Conservation (phyloP, 768 basidiomycete genomes). For the Boletus rufocinnamomeus region DNA sequence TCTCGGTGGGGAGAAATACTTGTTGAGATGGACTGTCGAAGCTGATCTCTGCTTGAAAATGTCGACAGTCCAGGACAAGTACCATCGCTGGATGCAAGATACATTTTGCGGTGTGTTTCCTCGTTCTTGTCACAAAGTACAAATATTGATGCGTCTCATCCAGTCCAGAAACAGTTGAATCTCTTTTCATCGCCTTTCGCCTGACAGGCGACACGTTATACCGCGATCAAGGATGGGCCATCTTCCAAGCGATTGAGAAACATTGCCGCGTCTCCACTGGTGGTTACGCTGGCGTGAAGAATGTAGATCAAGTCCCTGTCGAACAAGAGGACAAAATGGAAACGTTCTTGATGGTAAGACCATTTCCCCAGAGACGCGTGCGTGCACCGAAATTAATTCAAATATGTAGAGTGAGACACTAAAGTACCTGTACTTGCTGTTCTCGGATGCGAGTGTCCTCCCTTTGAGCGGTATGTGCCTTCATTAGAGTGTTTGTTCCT, state of each 20-base stretch:
- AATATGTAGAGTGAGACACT: constrained; percentile 74
- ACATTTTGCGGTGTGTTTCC: constrained; percentile 76
- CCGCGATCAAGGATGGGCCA: constrained; percentile 82
- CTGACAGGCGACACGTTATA: constrained; percentile 83
- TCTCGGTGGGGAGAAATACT: constrained; percentile 46
- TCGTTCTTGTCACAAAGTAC: background rate
- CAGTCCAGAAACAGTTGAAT: constrained; percentile 93
- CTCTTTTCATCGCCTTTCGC: constrained; percentile 89
- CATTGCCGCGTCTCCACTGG: constrained; percentile 77
- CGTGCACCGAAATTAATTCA: background rate
- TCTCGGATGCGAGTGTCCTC: constrained; percentile 70
- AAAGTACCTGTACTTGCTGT: constrained; percentile 89
- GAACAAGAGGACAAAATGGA: constrained; percentile 89
- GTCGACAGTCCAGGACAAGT: constrained; percentile 24
- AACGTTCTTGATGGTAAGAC: constrained; percentile 83
- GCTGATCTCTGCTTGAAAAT: constrained; percentile 4
- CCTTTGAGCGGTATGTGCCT: constrained; percentile 67
- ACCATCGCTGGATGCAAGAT: constrained; percentile 77
- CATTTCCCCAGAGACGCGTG: background rate
- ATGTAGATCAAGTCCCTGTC: constrained; percentile 77
- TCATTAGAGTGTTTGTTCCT: background rate
- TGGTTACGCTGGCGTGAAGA: constrained; percentile 81
- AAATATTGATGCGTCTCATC: background rate
- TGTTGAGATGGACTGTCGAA: background rate
- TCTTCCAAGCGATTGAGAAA: constrained; percentile 86